phyloP scores from a whole-genome alignment of 2,329 filamentous ascomycete species.

The Fusarium chaquense region DNA sequence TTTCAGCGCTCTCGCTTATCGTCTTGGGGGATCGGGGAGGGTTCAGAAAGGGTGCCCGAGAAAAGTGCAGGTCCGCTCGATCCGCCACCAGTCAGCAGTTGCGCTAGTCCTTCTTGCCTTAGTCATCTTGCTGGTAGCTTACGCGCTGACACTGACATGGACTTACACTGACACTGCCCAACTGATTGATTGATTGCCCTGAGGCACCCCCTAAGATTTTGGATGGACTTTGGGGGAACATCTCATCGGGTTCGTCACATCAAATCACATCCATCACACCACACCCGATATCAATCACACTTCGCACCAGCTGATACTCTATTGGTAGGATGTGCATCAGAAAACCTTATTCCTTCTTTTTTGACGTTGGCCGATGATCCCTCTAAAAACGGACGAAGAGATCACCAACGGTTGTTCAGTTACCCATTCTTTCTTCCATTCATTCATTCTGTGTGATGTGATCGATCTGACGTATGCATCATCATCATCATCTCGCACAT shows the following conservation, averaged over 20 bases:
- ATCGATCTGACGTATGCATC: conserved; percentile 7
- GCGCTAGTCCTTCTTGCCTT: background rate
- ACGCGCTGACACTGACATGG: too few relatives aligned
- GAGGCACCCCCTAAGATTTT: conserved; percentile 14
- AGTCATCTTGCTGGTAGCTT: background rate
- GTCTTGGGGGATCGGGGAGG: conserved; percentile 38
- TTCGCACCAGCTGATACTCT: background rate
- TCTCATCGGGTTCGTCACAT: background rate
- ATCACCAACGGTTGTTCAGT: conserved; percentile 10
- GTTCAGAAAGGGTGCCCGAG: background rate
- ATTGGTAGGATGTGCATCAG: background rate
- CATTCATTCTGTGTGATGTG: background rate
- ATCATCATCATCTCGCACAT: background rate
- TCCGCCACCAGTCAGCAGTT: conserved; percentile 15
- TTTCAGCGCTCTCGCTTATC: conserved; percentile 51
- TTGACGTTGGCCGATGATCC: conserved; percentile 13
- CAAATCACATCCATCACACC: background rate
- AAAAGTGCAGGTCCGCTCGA: conserved; percentile 21
- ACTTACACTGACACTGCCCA: too few relatives aligned
- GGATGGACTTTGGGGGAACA: too few relatives aligned
- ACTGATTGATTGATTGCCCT: background rate
- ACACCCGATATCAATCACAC: background rate
- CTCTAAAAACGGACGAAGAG: background rate
- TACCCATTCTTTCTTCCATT: background rate
- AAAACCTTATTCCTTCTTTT: conserved; percentile 25